Percentiles rank a stretch among this genome's conserved stretches.
phyloP scores from a whole-genome alignment of 225 moss, liverwort and hornwort species.

The Lunularia cruciata region DNA sequence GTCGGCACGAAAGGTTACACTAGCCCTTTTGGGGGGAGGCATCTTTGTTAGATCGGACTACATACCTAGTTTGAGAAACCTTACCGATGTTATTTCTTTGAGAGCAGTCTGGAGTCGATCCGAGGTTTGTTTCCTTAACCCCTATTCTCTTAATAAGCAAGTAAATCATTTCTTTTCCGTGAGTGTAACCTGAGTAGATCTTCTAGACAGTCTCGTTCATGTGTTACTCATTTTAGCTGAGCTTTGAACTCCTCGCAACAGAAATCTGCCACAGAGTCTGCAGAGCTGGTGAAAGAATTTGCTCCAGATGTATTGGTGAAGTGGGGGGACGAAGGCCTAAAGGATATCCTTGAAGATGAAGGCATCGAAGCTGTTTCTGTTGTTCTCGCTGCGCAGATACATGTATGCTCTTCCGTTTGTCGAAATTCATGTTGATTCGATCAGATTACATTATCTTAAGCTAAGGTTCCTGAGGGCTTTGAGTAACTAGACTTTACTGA shows the following conservation, averaged over 20 bases:
- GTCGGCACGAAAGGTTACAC: conserved; percentile 8
- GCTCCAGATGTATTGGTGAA: conserved; percentile 35
- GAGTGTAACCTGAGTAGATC: too few species aligned
- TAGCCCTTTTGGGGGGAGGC: conserved; percentile 35
- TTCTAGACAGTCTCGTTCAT: too few species aligned
- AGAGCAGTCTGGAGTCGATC: conserved; percentile 40
- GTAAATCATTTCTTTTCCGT: too few species aligned
- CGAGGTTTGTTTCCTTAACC: conserved; percentile 28
- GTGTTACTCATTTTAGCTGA: too few species aligned
- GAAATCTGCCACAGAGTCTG: conserved; percentile 30
- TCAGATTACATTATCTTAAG: too few species aligned
- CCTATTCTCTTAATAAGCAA: too few species aligned
- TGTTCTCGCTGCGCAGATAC: conserved; percentile 32
- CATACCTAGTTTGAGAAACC: conserved; percentile 31
- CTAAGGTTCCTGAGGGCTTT: too few species aligned
- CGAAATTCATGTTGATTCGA: too few species aligned
- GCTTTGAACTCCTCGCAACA: conserved; percentile 12
- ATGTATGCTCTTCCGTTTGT: conserved; percentile 16
- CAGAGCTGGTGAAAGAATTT: conserved; percentile 32
- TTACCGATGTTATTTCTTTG: conserved; percentile 23
- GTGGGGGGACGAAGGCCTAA: conserved; percentile 37
- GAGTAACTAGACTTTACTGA: too few species aligned
- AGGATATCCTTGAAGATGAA: conserved; percentile 30
- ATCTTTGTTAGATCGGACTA: conserved; percentile 34
- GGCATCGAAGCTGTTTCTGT: conserved; percentile 29